Evolutionary conservation across 495 filamentous ascomycete genomes (phyloP), one percentile per base, ranked within the genome.

Genomic region (Penicillium dipodomyicola): DNA sequence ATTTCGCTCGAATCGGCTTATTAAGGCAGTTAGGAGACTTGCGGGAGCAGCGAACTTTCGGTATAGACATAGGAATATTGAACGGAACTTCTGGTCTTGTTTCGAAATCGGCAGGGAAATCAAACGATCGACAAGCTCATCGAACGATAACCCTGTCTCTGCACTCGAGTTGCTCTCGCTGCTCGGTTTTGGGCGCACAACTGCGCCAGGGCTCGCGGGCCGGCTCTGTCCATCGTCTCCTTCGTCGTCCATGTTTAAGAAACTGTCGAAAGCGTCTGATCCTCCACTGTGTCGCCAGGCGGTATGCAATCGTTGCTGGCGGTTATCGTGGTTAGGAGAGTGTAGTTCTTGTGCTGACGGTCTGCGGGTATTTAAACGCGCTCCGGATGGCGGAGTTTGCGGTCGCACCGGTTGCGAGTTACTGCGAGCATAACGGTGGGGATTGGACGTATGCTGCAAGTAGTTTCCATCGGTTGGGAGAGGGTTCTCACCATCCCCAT

Each of bases 21-120:
- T 73, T 58, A 97, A 84, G 15, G 87, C 82, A 37, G 81, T 80
- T 37, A 97, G 80, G 3, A 98, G 80, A 39, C 86, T 80, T 14
- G 79, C 77, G 0, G 94, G 94, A 4, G 93, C 80, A 5, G 91
- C 88, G 57, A 98, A 97, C 72, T 92, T 96, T 50, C 94, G 88
- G 67, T 96, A 97, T n/a, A 97, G 80, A 56, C 92, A 95, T 19
- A 97, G 76, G 65, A 97, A 97, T 9, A 92, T 86, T 27, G 87
- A 82, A 17, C 80, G 79, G 69, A 97, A 97, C 67, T 95, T 96
- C 19, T 80, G 78, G 68, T 97, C 94, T 6, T 85, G 77, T 67
- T 90, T 92, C 33, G 91, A 91, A 78, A 93, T 87, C 35, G 89
- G 88, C 53, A 87, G 82, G 0, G 86, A 80, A 27, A 97, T 76